Percentiles rank a stretch among this genome's conserved stretches.
These are phyloP conservation scores for Pyrenophora seminiperda DNA, from an alignment of 2,329 filamentous ascomycete species.

Conservation along the genomic window DNA sequence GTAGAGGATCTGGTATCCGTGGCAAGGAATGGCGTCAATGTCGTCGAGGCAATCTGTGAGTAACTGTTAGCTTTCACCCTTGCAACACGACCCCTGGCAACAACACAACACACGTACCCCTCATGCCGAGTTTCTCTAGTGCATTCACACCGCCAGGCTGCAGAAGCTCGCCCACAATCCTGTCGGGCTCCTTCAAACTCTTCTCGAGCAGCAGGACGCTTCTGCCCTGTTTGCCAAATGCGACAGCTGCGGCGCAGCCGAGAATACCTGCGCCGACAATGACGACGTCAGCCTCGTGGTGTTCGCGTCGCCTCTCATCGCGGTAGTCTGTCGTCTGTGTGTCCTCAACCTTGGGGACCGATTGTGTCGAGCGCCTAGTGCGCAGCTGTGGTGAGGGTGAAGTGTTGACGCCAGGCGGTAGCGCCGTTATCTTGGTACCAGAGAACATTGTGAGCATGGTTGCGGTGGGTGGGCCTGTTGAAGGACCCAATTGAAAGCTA, in stretches of 20 bases:
- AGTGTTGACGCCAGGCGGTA: conserved; percentile 28
- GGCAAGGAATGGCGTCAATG: conserved; percentile 82
- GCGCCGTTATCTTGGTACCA: conserved; percentile 29
- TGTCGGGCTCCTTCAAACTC: conserved; percentile 88
- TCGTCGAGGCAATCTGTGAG: conserved; percentile 74
- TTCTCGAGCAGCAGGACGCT: conserved; percentile 89
- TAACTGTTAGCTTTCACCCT: conserved; percentile 13
- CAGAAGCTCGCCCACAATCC: conserved; percentile 93
- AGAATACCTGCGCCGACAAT: conserved; percentile 91
- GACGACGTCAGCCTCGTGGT: conserved; percentile 78
- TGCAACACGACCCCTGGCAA: background rate
- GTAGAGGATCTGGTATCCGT: conserved; percentile 88
- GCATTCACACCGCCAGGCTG: conserved; percentile 89
- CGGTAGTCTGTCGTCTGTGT: conserved; percentile 29
- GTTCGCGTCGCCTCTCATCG: conserved; percentile 56
- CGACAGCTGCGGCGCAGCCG: conserved; percentile 82
- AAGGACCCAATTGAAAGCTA: conserved; percentile 12
- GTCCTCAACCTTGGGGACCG: conserved; percentile 17
- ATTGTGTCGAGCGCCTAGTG: conserved; percentile 21
- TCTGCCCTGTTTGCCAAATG: conserved; percentile 85
- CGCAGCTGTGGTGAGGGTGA: conserved; percentile 17
- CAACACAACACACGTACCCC: conserved; percentile 33
- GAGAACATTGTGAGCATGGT: conserved; percentile 36
- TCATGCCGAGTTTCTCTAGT: conserved; percentile 78
- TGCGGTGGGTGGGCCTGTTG: conserved; percentile 19